Evolutionary conservation across 768 basidiomycete species (phyloP), one percentile per base, ranked within the genome.

Genomic region (Calocera viscosa): DNA sequence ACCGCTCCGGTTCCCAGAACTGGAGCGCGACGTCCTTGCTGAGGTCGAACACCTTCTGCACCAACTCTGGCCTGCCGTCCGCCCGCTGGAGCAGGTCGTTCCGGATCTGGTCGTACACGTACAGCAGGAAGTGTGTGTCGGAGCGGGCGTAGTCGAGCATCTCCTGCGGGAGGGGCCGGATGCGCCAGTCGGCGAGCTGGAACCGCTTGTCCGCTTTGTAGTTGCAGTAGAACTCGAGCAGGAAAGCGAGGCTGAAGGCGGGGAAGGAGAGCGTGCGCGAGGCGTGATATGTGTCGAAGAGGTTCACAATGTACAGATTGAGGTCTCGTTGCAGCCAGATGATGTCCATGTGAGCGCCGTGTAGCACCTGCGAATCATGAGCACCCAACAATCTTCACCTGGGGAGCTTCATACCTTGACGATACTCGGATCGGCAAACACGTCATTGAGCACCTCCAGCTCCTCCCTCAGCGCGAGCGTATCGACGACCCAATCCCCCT

Each of bases 281-380:
- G 1, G 94, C 95, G 71, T 98, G 93, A 75, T 85, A 97, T 0
- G 96, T 98, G 73, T 99, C 95, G 74, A 99, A 98, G n/a, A 98
- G 77, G 67, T 92, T 91, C 68, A 99, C 94, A 65, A 98, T 80
- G 76, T 92, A 98, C 8, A 98, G 73, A 67, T 90, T 90, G 74
- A 98, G 94, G 74, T 98, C 89, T 75, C 93, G 90, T 74, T 99
- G 95, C 19, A 98, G 82, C 96, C 96, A 98, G 3, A 93, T 78
- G 47, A 98, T 87, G 74, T 99, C 96, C 68, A 87, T 90, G 39
- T 94, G 89, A 0, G 95, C 91, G 30, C 96, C 95, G 76, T 98
- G 96, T 69, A 99, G 86, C 7, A 95, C 88, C 91, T 94, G 68
- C 0, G 28, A 5, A 64, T 33, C 24, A 16, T 64, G 3, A 63